phyloP scores from a whole-genome alignment of 2,329 filamentous ascomycete species.

The Fusarium pseudonygamai region DNA sequence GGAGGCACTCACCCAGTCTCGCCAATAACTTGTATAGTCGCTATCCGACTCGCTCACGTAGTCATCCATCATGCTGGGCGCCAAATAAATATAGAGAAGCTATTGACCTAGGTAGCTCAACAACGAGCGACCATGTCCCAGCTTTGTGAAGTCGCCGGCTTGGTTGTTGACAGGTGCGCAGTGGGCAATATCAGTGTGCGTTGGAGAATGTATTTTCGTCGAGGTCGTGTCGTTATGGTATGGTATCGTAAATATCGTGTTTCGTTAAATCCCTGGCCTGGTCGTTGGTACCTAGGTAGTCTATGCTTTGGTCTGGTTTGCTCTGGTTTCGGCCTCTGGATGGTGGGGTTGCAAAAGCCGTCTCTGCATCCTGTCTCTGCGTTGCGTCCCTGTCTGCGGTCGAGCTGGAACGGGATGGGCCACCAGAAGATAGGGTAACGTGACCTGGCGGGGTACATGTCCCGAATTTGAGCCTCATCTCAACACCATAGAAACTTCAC shows the following conservation, averaged over 20 bases:
- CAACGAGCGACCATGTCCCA: constrained; percentile 44
- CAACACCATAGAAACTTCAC: constrained; percentile 11
- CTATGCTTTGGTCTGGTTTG: constrained; percentile 7
- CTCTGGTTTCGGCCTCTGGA: constrained; percentile 19
- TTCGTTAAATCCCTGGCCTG: constrained; percentile 24
- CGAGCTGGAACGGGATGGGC: constrained; percentile 1
- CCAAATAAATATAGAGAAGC: constrained; percentile 8
- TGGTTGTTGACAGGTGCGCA: constrained; percentile 19
- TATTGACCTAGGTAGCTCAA: constrained; percentile 36
- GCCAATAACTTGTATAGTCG: constrained; percentile 99
- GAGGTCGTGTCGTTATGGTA: constrained; percentile 8
- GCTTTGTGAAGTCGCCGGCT: constrained; percentile 8
- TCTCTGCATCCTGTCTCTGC: constrained; percentile 12
- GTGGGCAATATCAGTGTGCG: constrained; percentile 4
- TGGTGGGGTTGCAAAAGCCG: constrained; percentile 37
- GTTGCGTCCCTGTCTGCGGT: constrained; percentile 11
- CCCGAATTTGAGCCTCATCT: constrained; percentile 3
- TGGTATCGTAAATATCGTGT: constrained; percentile 19
- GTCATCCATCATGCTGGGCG: constrained; percentile 79
- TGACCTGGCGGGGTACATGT: constrained; percentile 33
- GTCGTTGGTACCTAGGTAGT: background rate
- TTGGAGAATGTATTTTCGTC: background rate
- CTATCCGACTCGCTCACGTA: constrained; percentile 98
- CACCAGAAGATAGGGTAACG: constrained; percentile 35
- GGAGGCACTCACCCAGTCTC: constrained; percentile 86